These are phyloP conservation scores for Mariannaea elegans DNA, from an alignment of 2,329 filamentous ascomycete genomes.

Conservation along the genomic window DNA sequence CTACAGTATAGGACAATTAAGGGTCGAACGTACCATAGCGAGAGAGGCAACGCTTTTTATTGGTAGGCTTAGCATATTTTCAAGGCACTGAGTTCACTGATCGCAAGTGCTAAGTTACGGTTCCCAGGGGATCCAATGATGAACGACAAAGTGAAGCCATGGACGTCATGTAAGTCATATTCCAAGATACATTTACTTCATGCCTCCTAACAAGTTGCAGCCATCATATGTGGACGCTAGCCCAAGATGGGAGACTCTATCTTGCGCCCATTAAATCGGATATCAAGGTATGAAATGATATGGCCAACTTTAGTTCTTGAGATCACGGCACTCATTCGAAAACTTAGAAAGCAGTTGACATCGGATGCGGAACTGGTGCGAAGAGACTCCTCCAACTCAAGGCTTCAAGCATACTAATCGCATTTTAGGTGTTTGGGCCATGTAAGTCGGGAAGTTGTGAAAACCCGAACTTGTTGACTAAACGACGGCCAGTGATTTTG, in stretches of 20 bases:
- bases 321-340: not conserved
- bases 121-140: constrained; percentile 39
- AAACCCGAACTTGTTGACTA: no score
- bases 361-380: constrained; percentile 25
- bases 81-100: not conserved
- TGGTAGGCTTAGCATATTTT: not conserved
- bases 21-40: not conserved
- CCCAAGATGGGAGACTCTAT: constrained; percentile 51
- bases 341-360: constrained; percentile 17
- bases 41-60: not conserved
- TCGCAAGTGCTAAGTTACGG: not conserved
- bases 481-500: constrained; percentile 55
- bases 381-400: not conserved
- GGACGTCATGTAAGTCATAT: constrained; percentile 40
- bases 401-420: not conserved
- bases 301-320: no score
- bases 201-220: not conserved
- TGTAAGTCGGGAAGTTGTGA: constrained; percentile 5
- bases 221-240: constrained; percentile 55
- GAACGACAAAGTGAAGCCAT: constrained; percentile 43
- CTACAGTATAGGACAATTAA: not conserved
- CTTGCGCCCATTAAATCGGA: constrained; percentile 10
- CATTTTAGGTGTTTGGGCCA: constrained; percentile 22
- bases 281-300: constrained; percentile 4
- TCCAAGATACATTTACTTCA: not conserved